phyloP scores from a whole-genome alignment of 1,139 yeast genomes.

The Suhomyces terraborum region DNA sequence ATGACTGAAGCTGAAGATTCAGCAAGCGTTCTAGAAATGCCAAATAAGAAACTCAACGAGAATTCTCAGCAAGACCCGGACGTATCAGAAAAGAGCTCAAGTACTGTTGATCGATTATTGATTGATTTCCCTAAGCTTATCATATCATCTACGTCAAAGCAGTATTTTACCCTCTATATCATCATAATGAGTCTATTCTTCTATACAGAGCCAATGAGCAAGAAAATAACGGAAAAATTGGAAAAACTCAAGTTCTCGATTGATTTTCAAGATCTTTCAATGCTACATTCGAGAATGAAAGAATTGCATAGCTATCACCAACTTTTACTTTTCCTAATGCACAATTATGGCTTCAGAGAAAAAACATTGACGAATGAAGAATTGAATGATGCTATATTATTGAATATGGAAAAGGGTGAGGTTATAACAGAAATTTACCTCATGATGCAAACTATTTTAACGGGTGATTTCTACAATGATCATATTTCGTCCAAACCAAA shows the following conservation, averaged over 20 bases:
- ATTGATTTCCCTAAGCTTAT: constrained; percentile 46
- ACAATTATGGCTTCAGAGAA: constrained; percentile 43
- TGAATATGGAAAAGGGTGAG: constrained; percentile 32
- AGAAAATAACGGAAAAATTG: constrained; percentile 35
- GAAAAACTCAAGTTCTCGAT: constrained; percentile 46
- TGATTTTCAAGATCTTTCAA: constrained; percentile 42
- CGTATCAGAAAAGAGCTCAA: background rate
- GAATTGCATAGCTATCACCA: constrained; percentile 32
- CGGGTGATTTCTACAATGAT: constrained; percentile 36
- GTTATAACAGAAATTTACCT: constrained; percentile 39
- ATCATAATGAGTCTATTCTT: constrained; percentile 39
- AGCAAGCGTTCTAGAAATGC: constrained; percentile 4
- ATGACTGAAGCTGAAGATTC: constrained; percentile 2
- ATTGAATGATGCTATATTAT: constrained; percentile 36
- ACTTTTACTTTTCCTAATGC: constrained; percentile 26
- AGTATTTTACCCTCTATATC: constrained; percentile 42
- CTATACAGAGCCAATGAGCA: constrained; percentile 47
- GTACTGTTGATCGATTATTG: constrained; percentile 25
- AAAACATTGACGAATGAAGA: constrained; percentile 36
- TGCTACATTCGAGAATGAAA: constrained; percentile 32
- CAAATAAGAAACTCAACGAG: constrained; percentile 8
- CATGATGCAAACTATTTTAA: constrained; percentile 42
- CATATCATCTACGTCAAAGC: constrained; percentile 45
- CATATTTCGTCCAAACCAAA: constrained; percentile 21
- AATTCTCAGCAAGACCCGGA: background rate